Percentiles rank a stretch among this genome's conserved stretches.
phyloP scores from a whole-genome alignment of 805 yeast genomes.

The Hermanozyma aechmeae region DNA sequence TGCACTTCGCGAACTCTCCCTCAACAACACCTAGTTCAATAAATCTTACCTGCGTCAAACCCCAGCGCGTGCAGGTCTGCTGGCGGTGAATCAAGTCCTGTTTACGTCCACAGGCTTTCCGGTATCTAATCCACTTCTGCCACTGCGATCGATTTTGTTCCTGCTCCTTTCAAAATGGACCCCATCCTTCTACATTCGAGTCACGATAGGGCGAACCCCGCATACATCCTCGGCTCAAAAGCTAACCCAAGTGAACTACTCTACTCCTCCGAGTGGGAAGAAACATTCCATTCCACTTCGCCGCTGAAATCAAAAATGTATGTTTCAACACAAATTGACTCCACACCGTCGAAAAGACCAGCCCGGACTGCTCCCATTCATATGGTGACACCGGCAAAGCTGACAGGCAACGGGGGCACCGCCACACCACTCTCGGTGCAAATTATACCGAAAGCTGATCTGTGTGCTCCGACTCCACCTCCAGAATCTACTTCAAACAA shows the following conservation, averaged over 20 bases:
- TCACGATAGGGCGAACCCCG: background rate
- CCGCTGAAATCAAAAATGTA: constrained; percentile 1
- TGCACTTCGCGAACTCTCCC: too few species aligned
- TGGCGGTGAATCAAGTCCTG: too few species aligned
- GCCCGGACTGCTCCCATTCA: background rate
- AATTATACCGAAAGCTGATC: constrained; percentile 2
- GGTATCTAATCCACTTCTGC: background rate
- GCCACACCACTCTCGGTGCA: background rate
- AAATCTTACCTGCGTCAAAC: too few species aligned
- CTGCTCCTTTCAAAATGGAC: constrained; percentile 1
- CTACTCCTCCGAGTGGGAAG: constrained; percentile 7
- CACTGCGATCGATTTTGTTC: background rate
- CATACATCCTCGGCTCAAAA: constrained; percentile 5
- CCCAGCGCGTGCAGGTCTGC: too few species aligned
- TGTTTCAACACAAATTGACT: constrained; percentile 1
- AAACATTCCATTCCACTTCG: constrained; percentile 2
- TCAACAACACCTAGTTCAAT: too few species aligned
- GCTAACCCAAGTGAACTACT: constrained; percentile 2
- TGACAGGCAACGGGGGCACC: too few species aligned
- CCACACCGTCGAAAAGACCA: constrained; percentile 1
- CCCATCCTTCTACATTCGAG: constrained; percentile 1
- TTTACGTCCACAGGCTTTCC: too few species aligned
- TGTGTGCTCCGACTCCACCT: constrained; percentile 4
- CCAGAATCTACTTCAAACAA: constrained; percentile 2
- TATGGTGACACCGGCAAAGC: constrained; percentile 1